Percentiles rank a stretch among this genome's conserved stretches.
Evolutionary conservation across 2,329 filamentous ascomycete genomes (phyloP).

Genomic region (Plenodomus lindquistii): DNA sequence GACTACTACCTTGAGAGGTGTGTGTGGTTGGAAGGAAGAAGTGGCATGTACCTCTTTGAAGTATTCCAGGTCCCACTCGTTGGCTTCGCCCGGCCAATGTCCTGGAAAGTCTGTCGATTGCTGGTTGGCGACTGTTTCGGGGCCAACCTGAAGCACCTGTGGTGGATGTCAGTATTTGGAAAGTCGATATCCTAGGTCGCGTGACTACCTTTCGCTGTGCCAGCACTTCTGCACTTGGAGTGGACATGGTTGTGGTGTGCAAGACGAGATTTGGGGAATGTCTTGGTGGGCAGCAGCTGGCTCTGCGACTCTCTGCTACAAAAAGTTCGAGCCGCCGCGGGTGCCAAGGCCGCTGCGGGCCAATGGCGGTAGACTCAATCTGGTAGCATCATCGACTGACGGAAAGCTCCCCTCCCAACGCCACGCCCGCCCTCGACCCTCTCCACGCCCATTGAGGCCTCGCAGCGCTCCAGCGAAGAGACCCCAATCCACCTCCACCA

Average conservation of each 20-base stretch:
- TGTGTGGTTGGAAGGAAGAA: not conserved
- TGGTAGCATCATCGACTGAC: conserved; percentile 32
- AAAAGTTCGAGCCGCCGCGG: conserved; percentile 26
- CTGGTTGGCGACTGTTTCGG: conserved; percentile 88
- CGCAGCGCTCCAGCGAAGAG: conserved; percentile 34
- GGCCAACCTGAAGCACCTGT: conserved; percentile 82
- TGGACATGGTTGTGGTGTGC: conserved; percentile 47
- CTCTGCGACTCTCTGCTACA: too few relatives aligned
- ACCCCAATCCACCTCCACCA: conserved; percentile 43
- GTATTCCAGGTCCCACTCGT: conserved; percentile 73
- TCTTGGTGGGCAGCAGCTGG: conserved; percentile 18
- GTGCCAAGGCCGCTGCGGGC: conserved; percentile 33
- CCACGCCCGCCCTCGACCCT: conserved; percentile 37
- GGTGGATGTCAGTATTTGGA: conserved; percentile 12
- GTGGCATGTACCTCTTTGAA: conserved; percentile 62
- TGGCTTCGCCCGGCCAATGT: conserved; percentile 86
- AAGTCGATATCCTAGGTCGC: conserved; percentile 11
- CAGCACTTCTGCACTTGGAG: conserved; percentile 56
- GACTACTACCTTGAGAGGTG: not conserved
- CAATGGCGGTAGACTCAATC: conserved; percentile 34
- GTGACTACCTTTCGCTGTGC: conserved; percentile 63
- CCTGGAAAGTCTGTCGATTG: conserved; percentile 89
- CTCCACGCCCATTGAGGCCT: conserved; percentile 42
- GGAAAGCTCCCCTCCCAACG: conserved; percentile 37
- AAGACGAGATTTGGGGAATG: conserved; percentile 14